phyloP scores from a whole-genome alignment of 2,329 filamentous ascomycete species.

The Endoconidiophora laricicola region DNA sequence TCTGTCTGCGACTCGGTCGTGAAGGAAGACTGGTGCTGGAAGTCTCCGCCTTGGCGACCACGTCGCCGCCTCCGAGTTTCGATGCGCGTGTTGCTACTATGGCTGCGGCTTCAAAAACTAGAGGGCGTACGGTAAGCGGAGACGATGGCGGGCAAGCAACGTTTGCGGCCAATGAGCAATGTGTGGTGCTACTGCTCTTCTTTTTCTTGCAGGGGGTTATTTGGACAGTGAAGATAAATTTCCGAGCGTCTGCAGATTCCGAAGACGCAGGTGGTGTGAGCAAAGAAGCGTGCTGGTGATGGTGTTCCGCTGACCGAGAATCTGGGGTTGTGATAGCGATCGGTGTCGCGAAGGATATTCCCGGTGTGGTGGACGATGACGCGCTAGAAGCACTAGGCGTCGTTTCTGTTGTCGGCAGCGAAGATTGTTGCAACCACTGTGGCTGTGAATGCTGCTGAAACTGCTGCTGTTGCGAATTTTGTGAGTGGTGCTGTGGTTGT shows the following conservation, averaged over 20 bases:
- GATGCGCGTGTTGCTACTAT: conserved; percentile 11
- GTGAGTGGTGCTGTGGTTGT: no score
- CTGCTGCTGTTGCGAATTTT: no score
- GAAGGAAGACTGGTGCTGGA: neutral
- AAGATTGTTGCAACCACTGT: no score
- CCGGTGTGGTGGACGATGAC: no score
- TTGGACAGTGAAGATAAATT: neutral
- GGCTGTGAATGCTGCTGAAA: no score
- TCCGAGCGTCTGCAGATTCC: neutral
- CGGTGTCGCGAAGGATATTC: no score
- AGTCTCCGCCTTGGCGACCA: conserved; percentile 2
- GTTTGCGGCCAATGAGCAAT: neutral
- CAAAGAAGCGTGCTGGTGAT: neutral
- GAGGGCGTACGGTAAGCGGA: neutral
- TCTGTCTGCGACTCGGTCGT: conserved; percentile 1
- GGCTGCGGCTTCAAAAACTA: conserved; percentile 10
- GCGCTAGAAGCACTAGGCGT: no score
- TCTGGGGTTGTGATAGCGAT: no score
- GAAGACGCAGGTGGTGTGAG: neutral
- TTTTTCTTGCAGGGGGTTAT: conserved; percentile 1
- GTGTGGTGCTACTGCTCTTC: no score
- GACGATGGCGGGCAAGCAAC: neutral
- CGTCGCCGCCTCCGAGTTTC: conserved; percentile 7
- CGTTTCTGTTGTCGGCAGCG: no score
- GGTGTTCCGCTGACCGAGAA: no score